Percentiles rank a stretch among this genome's conserved stretches.
Conservation (phyloP, 441 rosid genomes). For the Erysimum pusillum region DNA sequence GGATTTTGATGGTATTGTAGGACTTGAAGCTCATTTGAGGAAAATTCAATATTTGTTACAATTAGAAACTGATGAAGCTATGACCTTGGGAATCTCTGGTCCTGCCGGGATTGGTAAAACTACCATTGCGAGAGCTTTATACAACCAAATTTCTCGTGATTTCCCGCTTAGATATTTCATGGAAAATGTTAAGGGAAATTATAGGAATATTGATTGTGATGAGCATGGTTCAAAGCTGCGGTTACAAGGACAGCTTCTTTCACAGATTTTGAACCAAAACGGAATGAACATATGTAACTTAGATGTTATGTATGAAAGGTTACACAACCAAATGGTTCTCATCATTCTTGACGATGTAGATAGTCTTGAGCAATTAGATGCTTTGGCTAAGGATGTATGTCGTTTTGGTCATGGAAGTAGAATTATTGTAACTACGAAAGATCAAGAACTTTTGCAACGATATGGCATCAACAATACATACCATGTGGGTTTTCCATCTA, state of each 20-base stretch:
- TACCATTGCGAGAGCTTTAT: slow-evolving; percentile 12
- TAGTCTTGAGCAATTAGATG: not conserved
- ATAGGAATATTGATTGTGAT: not conserved
- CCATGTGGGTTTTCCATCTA: slow-evolving; percentile 1
- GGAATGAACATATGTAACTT: not conserved
- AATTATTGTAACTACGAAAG: slow-evolving; percentile 27
- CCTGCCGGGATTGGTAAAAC: slow-evolving; percentile 25
- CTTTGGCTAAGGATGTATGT: not conserved
- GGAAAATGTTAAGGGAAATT: slow-evolving; percentile 6
- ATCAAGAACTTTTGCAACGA: slow-evolving; percentile 18
- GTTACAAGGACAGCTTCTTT: slow-evolving; percentile 5
- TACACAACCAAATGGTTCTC: not conserved
- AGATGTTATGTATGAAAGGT: slow-evolving; percentile 21
- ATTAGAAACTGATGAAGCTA: not conserved
- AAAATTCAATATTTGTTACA: not conserved
- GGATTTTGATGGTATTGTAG: slow-evolving; percentile 3
- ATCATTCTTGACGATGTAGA: slow-evolving; percentile 13
- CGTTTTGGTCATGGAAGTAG: slow-evolving; percentile 36
- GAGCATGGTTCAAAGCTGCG: not conserved
- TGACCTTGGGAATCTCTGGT: not conserved
- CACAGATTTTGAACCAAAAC: not conserved
- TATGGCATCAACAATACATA: not conserved
- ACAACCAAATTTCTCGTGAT: not conserved
- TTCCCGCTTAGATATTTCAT: not conserved
- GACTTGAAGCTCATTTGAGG: not conserved